phyloP scores from a whole-genome alignment of 495 filamentous ascomycete species.

The Aspergillus haitiensis region DNA sequence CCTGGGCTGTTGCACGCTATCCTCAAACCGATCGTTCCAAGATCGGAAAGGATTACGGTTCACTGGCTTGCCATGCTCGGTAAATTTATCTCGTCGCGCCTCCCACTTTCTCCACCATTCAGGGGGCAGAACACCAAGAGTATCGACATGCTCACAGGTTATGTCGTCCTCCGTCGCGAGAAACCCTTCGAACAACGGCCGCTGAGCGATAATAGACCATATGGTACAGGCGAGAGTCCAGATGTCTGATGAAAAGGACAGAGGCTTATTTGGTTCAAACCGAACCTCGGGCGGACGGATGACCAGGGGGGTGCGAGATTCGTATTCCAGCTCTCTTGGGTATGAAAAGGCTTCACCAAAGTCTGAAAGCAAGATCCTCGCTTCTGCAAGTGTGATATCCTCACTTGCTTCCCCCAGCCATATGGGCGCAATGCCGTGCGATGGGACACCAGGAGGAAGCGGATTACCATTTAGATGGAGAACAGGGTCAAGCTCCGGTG shows the following conservation, averaged over 20 bases:
- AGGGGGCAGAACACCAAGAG: conserved; percentile 32
- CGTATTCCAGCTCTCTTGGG: conserved; percentile 26
- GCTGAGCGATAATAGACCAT: conserved; percentile 29
- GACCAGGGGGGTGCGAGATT: conserved; percentile 32
- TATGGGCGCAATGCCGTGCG: conserved; percentile 24
- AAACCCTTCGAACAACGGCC: conserved; percentile 26
- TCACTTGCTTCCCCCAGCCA: conserved; percentile 36
- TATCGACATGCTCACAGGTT: conserved; percentile 38
- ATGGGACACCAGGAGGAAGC: conserved; percentile 30
- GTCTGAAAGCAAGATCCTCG: conserved; percentile 38
- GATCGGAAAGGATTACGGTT: conserved; percentile 27
- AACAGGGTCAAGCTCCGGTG: conserved; percentile 27
- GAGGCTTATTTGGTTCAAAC: conserved; percentile 31
- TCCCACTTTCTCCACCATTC: conserved; percentile 35
- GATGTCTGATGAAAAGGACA: conserved; percentile 38
- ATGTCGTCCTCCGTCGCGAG: conserved; percentile 35
- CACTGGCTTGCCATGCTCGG: conserved; percentile 23
- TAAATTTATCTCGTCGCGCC: conserved; percentile 19
- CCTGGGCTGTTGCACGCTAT: conserved; percentile 30
- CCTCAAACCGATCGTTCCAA: conserved; percentile 30
- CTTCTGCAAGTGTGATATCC: conserved; percentile 25
- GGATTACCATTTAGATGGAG: conserved; percentile 27
- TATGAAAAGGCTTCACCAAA: conserved; percentile 40
- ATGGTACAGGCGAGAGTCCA: conserved; percentile 41
- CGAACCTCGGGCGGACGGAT: conserved; percentile 34